These are phyloP conservation scores for Tolypocladium album DNA, from an alignment of 2,329 filamentous ascomycete species.

Conservation along the genomic window DNA sequence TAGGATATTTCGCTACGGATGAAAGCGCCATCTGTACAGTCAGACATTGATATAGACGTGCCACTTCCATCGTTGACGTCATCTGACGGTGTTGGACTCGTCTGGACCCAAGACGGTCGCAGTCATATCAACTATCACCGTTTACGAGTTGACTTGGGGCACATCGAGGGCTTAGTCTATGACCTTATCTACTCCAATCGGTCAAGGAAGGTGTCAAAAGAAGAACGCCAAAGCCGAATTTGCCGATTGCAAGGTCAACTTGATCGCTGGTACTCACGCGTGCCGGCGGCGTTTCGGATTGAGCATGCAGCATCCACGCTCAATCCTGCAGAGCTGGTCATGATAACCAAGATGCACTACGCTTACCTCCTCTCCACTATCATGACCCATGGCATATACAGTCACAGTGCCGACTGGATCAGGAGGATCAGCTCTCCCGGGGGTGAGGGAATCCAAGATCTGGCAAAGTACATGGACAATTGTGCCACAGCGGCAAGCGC, in stretches of 20 bases:
- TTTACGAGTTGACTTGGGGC: constrained; percentile 26
- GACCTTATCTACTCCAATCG: constrained; percentile 25
- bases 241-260: constrained; percentile 18
- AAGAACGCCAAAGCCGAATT: constrained; percentile 18
- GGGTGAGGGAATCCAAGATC: constrained; percentile 11
- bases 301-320: constrained; percentile 19
- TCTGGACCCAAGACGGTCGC: constrained; percentile 22
- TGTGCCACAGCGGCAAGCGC: not conserved
- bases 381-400: constrained; percentile 27
- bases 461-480: constrained; percentile 3
- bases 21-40: constrained; percentile 25
- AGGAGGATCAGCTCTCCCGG: constrained; percentile 18
- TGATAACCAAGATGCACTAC: constrained; percentile 26
- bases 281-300: constrained; percentile 22
- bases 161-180: constrained; percentile 29
- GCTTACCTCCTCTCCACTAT: constrained; percentile 23
- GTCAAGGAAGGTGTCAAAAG: constrained; percentile 13
- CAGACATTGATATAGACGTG: constrained; percentile 29
- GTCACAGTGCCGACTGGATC: constrained; percentile 25
- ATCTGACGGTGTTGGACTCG: constrained; percentile 19
- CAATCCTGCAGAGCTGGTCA: constrained; percentile 15
- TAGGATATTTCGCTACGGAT: constrained; percentile 23
- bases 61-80: constrained; percentile 20
- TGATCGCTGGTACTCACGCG: constrained; percentile 22
- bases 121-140: constrained; percentile 26